Conservation (phyloP, 1,284 basidiomycete genomes). For the Ustilago trichophora region DNA sequence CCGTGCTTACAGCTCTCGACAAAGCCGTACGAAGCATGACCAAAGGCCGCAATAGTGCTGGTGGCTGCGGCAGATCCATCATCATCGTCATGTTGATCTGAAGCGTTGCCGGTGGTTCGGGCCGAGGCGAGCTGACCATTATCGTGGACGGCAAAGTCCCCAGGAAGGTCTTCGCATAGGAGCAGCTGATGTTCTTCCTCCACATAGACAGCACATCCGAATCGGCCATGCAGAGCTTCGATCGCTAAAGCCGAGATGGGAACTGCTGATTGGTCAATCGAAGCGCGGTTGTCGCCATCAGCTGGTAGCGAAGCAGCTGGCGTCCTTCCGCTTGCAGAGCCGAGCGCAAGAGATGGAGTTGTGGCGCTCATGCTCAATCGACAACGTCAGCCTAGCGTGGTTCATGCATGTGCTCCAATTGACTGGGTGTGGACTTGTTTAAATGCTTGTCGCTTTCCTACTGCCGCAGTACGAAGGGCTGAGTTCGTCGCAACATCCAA, state of each 20-base stretch:
- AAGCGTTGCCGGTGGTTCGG: neutral
- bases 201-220: constrained; percentile 29
- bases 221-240: constrained; percentile 17
- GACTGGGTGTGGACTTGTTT: too few relatives aligned
- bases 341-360: constrained; percentile 4
- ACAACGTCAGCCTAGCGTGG: neutral
- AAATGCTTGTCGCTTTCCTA: too few relatives aligned
- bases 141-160: constrained; percentile 18
- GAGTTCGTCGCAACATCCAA: too few relatives aligned
- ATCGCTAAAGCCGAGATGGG: constrained; percentile 21
- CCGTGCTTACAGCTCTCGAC: constrained; percentile 33
- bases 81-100: neutral
- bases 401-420: too few relatives aligned
- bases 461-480: too few relatives aligned
- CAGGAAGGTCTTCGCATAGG: constrained; percentile 41
- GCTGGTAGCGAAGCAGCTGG: constrained; percentile 1
- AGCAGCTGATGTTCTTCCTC: constrained; percentile 35
- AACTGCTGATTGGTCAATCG: neutral
- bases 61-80: neutral
- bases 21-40: constrained; percentile 5
- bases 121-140: neutral
- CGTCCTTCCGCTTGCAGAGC: constrained; percentile 2
- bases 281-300: neutral
- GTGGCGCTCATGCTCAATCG: constrained; percentile 12
- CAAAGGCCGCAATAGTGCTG: neutral